Evolutionary conservation across 352 stramenopile genomes (phyloP).

Genomic region (Saprolegnia diclina): DNA sequence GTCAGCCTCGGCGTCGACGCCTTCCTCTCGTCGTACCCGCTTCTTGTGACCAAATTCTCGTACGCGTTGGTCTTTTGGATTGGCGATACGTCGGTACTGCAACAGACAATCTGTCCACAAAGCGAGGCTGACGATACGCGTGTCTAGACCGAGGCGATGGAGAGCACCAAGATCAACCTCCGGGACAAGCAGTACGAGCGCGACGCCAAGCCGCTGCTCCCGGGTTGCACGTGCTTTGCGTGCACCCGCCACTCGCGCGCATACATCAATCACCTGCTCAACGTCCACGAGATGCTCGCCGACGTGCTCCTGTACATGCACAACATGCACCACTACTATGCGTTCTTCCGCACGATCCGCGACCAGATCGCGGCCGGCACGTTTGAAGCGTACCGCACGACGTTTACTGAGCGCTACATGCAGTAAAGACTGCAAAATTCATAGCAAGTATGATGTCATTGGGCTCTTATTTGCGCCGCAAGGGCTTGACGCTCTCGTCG

Average conservation of each 20-base stretch:
- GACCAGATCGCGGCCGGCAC: conserved; percentile 37
- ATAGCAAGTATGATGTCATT: neutral
- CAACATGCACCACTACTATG: conserved; percentile 76
- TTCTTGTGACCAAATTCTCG: conserved; percentile 40
- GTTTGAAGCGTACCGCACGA: conserved; percentile 41
- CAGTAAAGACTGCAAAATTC: conserved; percentile 30
- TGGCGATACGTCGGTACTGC: conserved; percentile 33
- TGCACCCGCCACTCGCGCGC: conserved; percentile 71
- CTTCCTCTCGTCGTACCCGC: conserved; percentile 65
- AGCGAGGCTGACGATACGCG: neutral
- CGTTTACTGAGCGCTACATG: conserved; percentile 44
- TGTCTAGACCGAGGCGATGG: conserved; percentile 19
- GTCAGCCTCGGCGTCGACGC: conserved; percentile 53
- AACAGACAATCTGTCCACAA: conserved; percentile 18
- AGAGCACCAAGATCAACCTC: conserved; percentile 52
- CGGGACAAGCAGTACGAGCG: conserved; percentile 55
- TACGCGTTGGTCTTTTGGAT: conserved; percentile 61
- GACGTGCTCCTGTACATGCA: conserved; percentile 88
- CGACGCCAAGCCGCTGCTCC: conserved; percentile 57
- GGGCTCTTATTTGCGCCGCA: conserved; percentile 27
- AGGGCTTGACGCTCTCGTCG: conserved; percentile 44
- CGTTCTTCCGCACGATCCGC: conserved; percentile 58
- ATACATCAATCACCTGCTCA: conserved; percentile 91
- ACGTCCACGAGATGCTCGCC: conserved; percentile 89
- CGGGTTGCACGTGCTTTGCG: conserved; percentile 63